phyloP scores from a whole-genome alignment of 176 grass and related monocot species.

The maize (Zea mays) region DNA sequence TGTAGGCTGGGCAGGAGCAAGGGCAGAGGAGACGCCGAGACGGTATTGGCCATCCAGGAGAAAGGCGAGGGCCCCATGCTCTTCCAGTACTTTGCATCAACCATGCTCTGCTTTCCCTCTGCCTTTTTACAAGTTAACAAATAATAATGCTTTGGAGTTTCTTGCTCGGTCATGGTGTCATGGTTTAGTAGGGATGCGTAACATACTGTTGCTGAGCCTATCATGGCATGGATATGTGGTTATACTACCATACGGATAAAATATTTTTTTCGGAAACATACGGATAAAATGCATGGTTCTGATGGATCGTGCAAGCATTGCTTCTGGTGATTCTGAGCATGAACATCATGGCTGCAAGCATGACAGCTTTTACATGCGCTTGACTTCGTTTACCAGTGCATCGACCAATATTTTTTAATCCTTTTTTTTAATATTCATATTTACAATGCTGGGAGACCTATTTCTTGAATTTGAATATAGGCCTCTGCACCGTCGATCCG shows the following conservation, averaged over 20 bases:
- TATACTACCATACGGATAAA: not conserved
- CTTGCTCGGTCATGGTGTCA: not conserved
- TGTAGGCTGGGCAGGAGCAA: slow-evolving; percentile 34
- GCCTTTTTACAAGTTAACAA: slow-evolving; percentile 7
- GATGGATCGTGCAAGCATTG: not conserved
- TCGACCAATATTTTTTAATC: too few species aligned
- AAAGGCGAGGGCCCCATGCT: slow-evolving; percentile 43
- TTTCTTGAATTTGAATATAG: too few species aligned
- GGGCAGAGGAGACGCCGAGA: not conserved
- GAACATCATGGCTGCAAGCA: too few species aligned
- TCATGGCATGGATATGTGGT: slow-evolving; percentile 2
- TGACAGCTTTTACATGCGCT: too few species aligned
- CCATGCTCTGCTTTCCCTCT: slow-evolving; percentile 37
- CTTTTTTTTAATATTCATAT: too few species aligned
- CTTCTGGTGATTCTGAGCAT: not conserved
- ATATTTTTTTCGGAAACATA: not conserved
- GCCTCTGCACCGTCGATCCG: too few species aligned
- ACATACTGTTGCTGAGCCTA: slow-evolving; percentile 2
- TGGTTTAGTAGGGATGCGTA: not conserved
- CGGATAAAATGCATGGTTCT: not conserved
- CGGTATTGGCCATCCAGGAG: slow-evolving; percentile 25
- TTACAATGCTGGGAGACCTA: too few species aligned
- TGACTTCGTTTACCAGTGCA: too few species aligned
- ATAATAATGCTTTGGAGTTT: slow-evolving; percentile 34
- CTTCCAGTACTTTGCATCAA: slow-evolving; percentile 42